Conservation (phyloP, 805 yeast species). For the Yamadazyma akitaensis region DNA sequence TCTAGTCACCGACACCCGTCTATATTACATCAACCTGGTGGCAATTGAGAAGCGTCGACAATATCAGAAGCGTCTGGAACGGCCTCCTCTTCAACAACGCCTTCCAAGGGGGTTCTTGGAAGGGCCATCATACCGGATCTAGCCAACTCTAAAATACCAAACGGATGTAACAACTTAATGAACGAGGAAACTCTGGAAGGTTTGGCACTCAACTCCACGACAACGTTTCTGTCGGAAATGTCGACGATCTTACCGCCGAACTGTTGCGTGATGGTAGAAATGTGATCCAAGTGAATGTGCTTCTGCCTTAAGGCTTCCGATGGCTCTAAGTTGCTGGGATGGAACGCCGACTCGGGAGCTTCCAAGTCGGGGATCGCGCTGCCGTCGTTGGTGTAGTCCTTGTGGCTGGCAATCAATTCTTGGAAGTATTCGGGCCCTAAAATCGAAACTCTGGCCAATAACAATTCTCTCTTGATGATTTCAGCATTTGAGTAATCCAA, state of each 20-base stretch:
- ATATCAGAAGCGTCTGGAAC: constrained; percentile 57
- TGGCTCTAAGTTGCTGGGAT: constrained; percentile 86
- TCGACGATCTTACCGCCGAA: constrained; percentile 94
- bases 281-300: constrained; percentile 82
- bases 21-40: constrained; percentile 98
- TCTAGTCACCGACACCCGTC: too few relatives aligned
- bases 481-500: constrained; percentile 89
- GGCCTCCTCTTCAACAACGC: constrained; percentile 43
- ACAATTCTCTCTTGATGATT: constrained; percentile 85
- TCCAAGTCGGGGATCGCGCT: constrained; percentile 41
- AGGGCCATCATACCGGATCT: constrained; percentile 99
- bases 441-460: constrained; percentile 86
- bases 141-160: constrained; percentile 93
- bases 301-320: constrained; percentile 93
- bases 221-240: constrained; percentile 87
- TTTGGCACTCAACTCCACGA: constrained; percentile 91
- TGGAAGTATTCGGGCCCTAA: constrained; percentile 98
- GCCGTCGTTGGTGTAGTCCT: constrained; percentile 41
- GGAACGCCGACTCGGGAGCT: constrained; percentile 53
- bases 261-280: constrained; percentile 73
- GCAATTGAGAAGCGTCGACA: constrained; percentile 85
- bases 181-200: constrained; percentile 87
- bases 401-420: constrained; percentile 86
- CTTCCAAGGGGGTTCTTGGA: constrained; percentile 88
- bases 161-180: constrained; percentile 86